Percentiles rank a stretch among this genome's conserved stretches.
phyloP scores from a whole-genome alignment of 2,329 filamentous ascomycete genomes.

The Fusarium illudens region DNA sequence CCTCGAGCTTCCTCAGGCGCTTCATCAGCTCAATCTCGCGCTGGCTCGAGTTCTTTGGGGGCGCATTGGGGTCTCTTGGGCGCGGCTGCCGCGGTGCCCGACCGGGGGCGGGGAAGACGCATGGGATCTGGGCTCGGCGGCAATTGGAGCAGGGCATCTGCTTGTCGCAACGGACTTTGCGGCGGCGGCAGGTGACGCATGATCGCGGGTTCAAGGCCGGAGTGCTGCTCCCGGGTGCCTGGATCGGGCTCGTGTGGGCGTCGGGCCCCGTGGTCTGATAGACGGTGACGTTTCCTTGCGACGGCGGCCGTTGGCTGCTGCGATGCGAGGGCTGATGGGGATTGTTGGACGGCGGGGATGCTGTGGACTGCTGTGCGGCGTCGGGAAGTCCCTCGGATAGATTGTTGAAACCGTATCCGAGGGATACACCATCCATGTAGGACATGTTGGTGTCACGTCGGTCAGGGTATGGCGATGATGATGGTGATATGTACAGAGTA shows the following conservation, averaged over 20 bases:
- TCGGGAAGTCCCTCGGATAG: conserved; percentile 31
- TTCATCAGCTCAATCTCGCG: conserved; percentile 76
- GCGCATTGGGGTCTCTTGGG: conserved; percentile 70
- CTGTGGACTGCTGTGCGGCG: conserved; percentile 31
- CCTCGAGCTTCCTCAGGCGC: conserved; percentile 75
- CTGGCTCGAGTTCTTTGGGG: conserved; percentile 66
- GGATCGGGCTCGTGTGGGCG: conserved; percentile 49
- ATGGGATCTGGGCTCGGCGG: conserved; percentile 73
- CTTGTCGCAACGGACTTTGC: conserved; percentile 83
- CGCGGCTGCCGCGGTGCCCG: conserved; percentile 74
- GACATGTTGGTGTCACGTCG: conserved; percentile 36
- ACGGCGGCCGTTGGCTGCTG: conserved; percentile 29
- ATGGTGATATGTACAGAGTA: conserved; percentile 5
- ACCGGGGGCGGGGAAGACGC: conserved; percentile 78
- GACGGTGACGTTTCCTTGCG: conserved; percentile 48
- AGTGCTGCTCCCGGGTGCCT: conserved; percentile 45
- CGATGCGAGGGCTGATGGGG: conserved; percentile 31
- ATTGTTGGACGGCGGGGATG: conserved; percentile 38
- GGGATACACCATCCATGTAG: conserved; percentile 36
- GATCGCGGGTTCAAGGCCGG: conserved; percentile 57
- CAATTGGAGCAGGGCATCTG: conserved; percentile 80
- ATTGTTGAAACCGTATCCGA: conserved; percentile 41
- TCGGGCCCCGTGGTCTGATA: conserved; percentile 53
- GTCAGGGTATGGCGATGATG: not conserved
- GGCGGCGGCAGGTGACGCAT: conserved; percentile 60